Base-by-base conservation (phyloP, 305 asterid genomes). In the Fraxinus velutina region DNA sequence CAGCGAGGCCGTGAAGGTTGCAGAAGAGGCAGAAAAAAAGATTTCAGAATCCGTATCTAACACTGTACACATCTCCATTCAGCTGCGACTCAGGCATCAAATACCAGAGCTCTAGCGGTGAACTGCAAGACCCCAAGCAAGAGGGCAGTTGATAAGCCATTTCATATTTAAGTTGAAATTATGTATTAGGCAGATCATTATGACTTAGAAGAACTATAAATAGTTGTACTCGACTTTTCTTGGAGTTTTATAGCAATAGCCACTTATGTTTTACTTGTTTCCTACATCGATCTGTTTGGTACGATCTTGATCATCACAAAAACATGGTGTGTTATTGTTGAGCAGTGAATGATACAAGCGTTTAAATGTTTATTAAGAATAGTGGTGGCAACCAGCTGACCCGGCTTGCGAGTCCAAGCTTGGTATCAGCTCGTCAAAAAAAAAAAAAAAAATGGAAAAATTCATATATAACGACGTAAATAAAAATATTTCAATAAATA, bases 1-100 rank as follows among this genome's bases (percentile, higher is more conserved):
- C 87, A 94, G 99, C 87, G 95, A 94, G 72, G 97, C 97, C 2
- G 80, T 78, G 2, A 86, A 85, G 86, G 85, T 92, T 74, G 98
- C 97, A 29, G 84, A 86, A 84, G 94, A 89, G 64, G 99, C 96
- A 2, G 95, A 93, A 87, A 85, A 89, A 84, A 86, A 71, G 77
- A 90, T 94, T 36, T 22, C 84, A 73, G 90, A 89, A 86, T 88
- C 68, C 3, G 86, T 89, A 34, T 90, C 93, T 5, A 87, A 85
- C 76, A 79, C 89, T 19, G 83, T 42, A 39, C 92, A 89, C 5
- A 93, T 90, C 64, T 90, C 95, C 71, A 81, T 94, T 84, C 96
- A 87, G 83, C 92, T 96, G 29, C 91, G 90, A 72, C 96, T 96
- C 2, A 92, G 94, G 13, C 86, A 80, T 10, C 84, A 90, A 4